A percentile compares a stretch with the other conserved stretches of the same genome.
These are phyloP conservation scores for Esteya vermicola DNA, from an alignment of 2,329 filamentous ascomycete genomes.

Conservation along the genomic window DNA sequence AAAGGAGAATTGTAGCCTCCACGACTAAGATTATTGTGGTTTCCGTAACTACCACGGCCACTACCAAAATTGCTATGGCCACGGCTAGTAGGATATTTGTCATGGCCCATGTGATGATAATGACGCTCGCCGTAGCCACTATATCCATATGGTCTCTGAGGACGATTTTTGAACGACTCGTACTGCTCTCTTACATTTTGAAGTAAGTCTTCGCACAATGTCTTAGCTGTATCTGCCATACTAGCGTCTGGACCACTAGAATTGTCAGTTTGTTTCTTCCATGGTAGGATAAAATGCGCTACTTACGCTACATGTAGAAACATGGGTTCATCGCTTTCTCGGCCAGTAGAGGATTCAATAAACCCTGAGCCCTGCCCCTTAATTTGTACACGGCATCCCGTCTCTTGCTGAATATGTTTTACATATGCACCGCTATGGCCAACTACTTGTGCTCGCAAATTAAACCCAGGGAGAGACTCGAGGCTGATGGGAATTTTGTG, in stretches of 20 bases:
- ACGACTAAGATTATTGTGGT: conserved; percentile 9
- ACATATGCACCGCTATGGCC: conserved; percentile 90
- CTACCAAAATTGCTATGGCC: conserved; percentile 21
- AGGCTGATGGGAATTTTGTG: conserved; percentile 85
- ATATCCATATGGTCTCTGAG: conserved; percentile 50
- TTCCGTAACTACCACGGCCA: conserved; percentile 19
- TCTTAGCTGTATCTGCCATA: conserved; percentile 76
- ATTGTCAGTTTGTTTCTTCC: too few species aligned
- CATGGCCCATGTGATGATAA: conserved; percentile 17
- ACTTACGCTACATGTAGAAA: conserved; percentile 88
- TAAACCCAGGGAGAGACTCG: conserved; percentile 87
- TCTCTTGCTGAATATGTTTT: conserved; percentile 95
- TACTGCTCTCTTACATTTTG: conserved; percentile 80
- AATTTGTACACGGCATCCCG: conserved; percentile 91
- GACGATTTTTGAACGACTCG: conserved; percentile 75
- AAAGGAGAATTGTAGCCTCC: conserved; percentile 22
- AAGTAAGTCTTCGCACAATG: conserved; percentile 78
- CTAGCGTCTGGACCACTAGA: conserved; percentile 71
- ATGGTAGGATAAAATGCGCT: neutral
- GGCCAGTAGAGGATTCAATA: conserved; percentile 74
- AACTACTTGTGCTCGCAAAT: conserved; percentile 89
- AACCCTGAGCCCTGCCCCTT: conserved; percentile 94
- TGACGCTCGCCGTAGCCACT: conserved; percentile 31
- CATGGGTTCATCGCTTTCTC: conserved; percentile 91
- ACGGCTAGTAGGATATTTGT: conserved; percentile 22